These are phyloP conservation scores for Thozetella sp. DNA, from an alignment of 495 filamentous ascomycete species.

Conservation along the genomic window DNA sequence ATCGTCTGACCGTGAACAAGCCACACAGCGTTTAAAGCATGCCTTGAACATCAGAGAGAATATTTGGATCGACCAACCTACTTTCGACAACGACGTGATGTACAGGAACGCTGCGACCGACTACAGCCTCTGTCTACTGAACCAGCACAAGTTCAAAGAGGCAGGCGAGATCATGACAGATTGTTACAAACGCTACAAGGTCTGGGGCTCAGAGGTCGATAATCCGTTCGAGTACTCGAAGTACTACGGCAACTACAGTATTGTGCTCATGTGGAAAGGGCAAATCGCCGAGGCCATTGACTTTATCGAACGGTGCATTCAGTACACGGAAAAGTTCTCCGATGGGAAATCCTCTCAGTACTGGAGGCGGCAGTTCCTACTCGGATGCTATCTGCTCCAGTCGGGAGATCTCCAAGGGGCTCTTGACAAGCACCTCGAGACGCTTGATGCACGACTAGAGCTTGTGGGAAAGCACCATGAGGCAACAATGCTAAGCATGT, in stretches of 20 bases:
- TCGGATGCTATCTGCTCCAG: slow-evolving; percentile 19
- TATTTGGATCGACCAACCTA: neutral
- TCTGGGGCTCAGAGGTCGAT: slow-evolving; percentile 13
- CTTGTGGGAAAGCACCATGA: slow-evolving; percentile 13
- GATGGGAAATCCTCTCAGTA: slow-evolving; percentile 11
- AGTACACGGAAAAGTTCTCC: slow-evolving; percentile 6
- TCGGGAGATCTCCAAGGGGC: slow-evolving; percentile 13
- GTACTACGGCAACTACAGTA: slow-evolving; percentile 19
- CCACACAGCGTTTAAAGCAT: slow-evolving; percentile 7
- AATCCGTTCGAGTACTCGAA: slow-evolving; percentile 30
- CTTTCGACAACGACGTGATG: slow-evolving; percentile 13
- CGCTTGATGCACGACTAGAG: slow-evolving; percentile 10
- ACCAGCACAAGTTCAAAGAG: slow-evolving; percentile 19
- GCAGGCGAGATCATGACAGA: slow-evolving; percentile 13
- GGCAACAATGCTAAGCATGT: slow-evolving; percentile 25
- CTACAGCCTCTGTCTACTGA: slow-evolving; percentile 14
- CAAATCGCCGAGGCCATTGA: slow-evolving; percentile 14
- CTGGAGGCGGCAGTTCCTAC: slow-evolving; percentile 18
- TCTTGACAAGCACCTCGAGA: slow-evolving; percentile 17
- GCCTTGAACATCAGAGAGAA: neutral
- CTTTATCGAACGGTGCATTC: slow-evolving; percentile 10
- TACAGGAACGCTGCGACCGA: slow-evolving; percentile 21
- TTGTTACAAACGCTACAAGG: slow-evolving; percentile 17
- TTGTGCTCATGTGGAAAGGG: slow-evolving; percentile 16
- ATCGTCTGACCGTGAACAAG: slow-evolving; percentile 5